Conservation (phyloP, 108 stramenopile genomes). For the Nitzschia sp. region DNA sequence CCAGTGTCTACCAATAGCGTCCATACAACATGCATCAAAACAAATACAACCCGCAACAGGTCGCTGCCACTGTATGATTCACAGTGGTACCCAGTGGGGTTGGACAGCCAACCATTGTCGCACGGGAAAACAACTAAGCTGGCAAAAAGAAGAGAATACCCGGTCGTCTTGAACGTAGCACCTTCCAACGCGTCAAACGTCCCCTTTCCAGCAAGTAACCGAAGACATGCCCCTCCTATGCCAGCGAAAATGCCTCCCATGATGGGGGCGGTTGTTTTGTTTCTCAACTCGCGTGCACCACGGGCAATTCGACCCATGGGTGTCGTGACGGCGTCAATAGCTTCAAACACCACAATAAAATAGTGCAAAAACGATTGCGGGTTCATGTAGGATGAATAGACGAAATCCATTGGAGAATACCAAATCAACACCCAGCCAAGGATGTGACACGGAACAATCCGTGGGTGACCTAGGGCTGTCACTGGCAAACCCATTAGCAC, state of each 20-base stretch:
- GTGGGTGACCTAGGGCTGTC: slow-evolving; percentile 33
- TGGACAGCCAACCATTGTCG: background rate
- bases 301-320: slow-evolving; percentile 37
- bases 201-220: slow-evolving; percentile 17
- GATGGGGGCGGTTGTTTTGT: slow-evolving; percentile 37
- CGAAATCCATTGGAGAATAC: slow-evolving; percentile 29
- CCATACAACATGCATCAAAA: slow-evolving; percentile 21
- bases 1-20: slow-evolving; percentile 11
- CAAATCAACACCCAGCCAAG: slow-evolving; percentile 35
- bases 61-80: slow-evolving; percentile 28
- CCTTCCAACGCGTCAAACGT: slow-evolving; percentile 16
- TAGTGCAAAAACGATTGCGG: slow-evolving; percentile 21
- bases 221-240: slow-evolving; percentile 27
- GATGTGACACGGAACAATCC: slow-evolving; percentile 30
- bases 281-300: slow-evolving; percentile 26
- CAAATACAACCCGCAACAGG: slow-evolving; percentile 17
- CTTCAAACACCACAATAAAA: slow-evolving; percentile 24
- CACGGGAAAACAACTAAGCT: slow-evolving; percentile 25
- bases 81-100: slow-evolving; percentile 22
- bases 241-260: slow-evolving; percentile 35
- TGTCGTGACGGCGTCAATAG: slow-evolving; percentile 34
- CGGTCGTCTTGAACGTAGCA: slow-evolving; percentile 30
- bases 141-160: slow-evolving; percentile 34
- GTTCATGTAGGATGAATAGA: slow-evolving; percentile 19
- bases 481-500: slow-evolving; percentile 35